These are phyloP conservation scores for Fusarium verticillioides DNA, from an alignment of 2,329 filamentous ascomycete species.

Conservation along the genomic window DNA sequence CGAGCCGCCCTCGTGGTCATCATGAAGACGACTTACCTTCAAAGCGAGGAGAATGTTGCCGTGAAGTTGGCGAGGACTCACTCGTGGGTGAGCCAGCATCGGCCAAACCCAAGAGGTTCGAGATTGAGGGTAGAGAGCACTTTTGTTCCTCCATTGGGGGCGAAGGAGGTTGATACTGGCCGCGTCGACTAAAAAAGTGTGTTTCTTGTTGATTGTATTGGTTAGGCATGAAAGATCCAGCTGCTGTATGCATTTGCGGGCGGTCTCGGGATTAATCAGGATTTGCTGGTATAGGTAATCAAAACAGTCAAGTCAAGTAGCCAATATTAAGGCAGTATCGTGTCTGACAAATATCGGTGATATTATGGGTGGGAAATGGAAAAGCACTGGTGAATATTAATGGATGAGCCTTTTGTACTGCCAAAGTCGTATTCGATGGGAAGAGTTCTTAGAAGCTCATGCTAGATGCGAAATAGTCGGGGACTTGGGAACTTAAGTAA, in stretches of 20 bases:
- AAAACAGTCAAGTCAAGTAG: constrained; percentile 6
- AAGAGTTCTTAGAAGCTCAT: constrained; percentile 35
- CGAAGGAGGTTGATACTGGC: constrained; percentile 75
- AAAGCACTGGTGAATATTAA: constrained; percentile 19
- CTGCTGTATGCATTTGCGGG: constrained; percentile 41
- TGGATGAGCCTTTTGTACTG: constrained; percentile 19
- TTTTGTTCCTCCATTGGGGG: constrained; percentile 81
- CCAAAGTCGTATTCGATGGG: constrained; percentile 27
- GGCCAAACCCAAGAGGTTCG: constrained; percentile 85
- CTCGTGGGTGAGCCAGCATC: constrained; percentile 73
- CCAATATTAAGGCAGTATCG: constrained; percentile 24
- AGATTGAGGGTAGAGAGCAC: constrained; percentile 93
- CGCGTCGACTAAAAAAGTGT: constrained; percentile 56
- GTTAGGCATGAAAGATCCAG: constrained; percentile 47
- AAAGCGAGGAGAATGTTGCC: constrained; percentile 50
- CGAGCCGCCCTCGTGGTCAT: background rate
- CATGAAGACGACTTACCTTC: constrained; percentile 42
- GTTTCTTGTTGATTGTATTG: constrained; percentile 37
- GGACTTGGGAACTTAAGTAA: constrained; percentile 47
- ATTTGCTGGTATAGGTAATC: constrained; percentile 19
- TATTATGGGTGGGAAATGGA: constrained; percentile 17
- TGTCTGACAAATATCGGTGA: constrained; percentile 7
- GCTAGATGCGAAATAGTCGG: constrained; percentile 36
- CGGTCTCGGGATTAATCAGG: constrained; percentile 25
- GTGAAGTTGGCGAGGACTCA: constrained; percentile 63